Evolutionary conservation across 768 basidiomycete species (phyloP), one percentile per base, ranked within the genome.

Genomic region (Tephrocybe sp.): DNA sequence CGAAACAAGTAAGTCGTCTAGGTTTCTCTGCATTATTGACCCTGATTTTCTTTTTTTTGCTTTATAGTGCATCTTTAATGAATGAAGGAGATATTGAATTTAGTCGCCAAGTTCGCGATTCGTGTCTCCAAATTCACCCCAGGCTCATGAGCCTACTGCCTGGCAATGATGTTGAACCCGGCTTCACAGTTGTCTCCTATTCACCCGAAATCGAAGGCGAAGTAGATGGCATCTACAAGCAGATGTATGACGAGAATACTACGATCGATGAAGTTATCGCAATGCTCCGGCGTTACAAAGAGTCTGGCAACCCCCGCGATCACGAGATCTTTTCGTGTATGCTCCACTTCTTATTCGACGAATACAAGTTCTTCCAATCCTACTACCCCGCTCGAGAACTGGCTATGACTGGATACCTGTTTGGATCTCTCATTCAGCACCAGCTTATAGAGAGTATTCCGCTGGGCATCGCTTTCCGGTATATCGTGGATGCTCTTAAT

Each of bases 291-390:
- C 82, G 85, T 48, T 83, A 85, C 73, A 93, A 95, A 64, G 82
- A 79, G 44, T 95, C 94, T 26, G 77, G 81, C 30, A 90, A 87
- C 59, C 71, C 85, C 39, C 84, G 85, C 49, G 94, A 98, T 60
- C 92, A 96, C 65, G 93, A 98, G 70, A 83, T 97, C 55, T 98
- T 98, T 65, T 97, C 94, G n/a, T 98, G 94, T 82, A 97, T 97
- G 85, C 86, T 99, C 45, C 95, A 98, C 73, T 96, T 97, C 77
- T 82, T 99, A 39, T 98, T 99, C 71, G 97, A 98, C 82, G 97
- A 99, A 72, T 97, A 97, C 83, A 95, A 94, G 63, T 99, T 98
- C 77, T 97, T 98, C 83, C 92, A 96, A 65, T 88, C 89, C 35
- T 97, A 88, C 70, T 93, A 93, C 62, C 97, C 97, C 20, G 78